Conservation (phyloP, 768 basidiomycete species). For the Suillus discolor region DNA sequence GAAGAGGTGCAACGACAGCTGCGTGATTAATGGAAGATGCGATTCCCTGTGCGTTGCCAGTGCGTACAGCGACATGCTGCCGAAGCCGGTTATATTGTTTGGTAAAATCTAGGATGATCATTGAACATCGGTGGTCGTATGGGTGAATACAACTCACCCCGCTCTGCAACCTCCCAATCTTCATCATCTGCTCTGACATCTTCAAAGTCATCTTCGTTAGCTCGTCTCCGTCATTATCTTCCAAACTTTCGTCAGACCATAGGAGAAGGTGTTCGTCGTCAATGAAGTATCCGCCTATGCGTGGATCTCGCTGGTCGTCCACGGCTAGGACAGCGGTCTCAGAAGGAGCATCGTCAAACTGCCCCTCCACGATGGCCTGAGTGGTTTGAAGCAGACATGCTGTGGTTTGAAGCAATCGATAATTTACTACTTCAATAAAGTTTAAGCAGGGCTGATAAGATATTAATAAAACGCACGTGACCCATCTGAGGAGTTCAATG, state of each 20-base stretch:
- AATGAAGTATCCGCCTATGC: slow-evolving; percentile 44
- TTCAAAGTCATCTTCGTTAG: slow-evolving; percentile 53
- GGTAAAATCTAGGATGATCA: slow-evolving; percentile 79
- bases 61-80: slow-evolving; percentile 86
- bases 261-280: slow-evolving; percentile 39
- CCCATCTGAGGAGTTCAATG: no score
- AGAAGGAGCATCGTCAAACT: slow-evolving; percentile 58
- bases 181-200: slow-evolving; percentile 78
- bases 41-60: slow-evolving; percentile 65
- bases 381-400: slow-evolving; percentile 22
- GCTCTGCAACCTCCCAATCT: slow-evolving; percentile 85
- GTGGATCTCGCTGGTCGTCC: slow-evolving; percentile 19
- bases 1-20: slow-evolving; percentile 60
- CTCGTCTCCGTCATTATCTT: slow-evolving; percentile 22
- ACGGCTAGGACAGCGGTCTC: slow-evolving; percentile 26
- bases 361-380: slow-evolving; percentile 46
- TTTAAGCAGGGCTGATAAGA: background rate
- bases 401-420: background rate
- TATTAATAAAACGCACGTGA: slow-evolving; percentile 5
- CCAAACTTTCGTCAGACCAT: slow-evolving; percentile 33
- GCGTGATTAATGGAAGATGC: slow-evolving; percentile 53
- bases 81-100: slow-evolving; percentile 96
- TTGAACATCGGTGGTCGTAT: background rate
- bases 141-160: slow-evolving; percentile 50
- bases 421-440: background rate